Base-by-base conservation (phyloP, 2,329 filamentous ascomycete genomes). In the Epichloe sp. region DNA sequence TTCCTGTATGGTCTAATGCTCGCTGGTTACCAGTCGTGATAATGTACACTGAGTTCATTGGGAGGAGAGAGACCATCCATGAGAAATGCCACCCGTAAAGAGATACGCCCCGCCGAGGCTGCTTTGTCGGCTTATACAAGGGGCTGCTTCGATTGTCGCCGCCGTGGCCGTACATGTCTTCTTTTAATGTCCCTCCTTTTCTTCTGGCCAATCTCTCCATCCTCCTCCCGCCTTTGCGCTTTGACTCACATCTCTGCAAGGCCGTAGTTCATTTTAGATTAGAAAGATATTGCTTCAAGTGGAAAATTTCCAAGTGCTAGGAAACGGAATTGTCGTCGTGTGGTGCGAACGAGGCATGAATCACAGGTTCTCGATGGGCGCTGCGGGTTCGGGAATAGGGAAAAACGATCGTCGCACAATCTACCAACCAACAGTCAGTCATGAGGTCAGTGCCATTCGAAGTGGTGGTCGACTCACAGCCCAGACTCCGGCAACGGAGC, bases 401-500 rank as follows among this genome's bases (percentile, higher is more conserved):
- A 73, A 72, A 60, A 75, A 67, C 41, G 69, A 67, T 56, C 65
- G 66, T 58, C 71, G 66, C 36, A 61, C 58, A 61, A 71, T 54
- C 68, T 71, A n/a, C 11, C 4, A 8, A 23, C 38, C 10, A 49
- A 31, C 31, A 31, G 10, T 53, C 23, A 54, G n/a, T 15, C 23
- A 17, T 38, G 12, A 42, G 31, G 17, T 55, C 45, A 14, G 56
- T 50, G 44, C 52, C 53, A 38, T 35, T 35, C 7, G 48, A 14
- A 38, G 6, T 17, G 17, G 10, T 34, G 17, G 10, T 34, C 48
- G 49, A 81, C 87, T 71, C 81, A 98, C 91, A 63, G 90, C 85
- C 93, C 94, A 98, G 54, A 74, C 78, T 57, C 86, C 89, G 51
- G 93, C 94, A 56, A 93, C 77, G 42, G 82, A 80, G 49, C 85